Percentiles rank a stretch among this genome's conserved stretches.
These are phyloP conservation scores for Eimeria acervulina DNA, from an alignment of 169 alveolate genomes.

Conservation along the genomic window DNA sequence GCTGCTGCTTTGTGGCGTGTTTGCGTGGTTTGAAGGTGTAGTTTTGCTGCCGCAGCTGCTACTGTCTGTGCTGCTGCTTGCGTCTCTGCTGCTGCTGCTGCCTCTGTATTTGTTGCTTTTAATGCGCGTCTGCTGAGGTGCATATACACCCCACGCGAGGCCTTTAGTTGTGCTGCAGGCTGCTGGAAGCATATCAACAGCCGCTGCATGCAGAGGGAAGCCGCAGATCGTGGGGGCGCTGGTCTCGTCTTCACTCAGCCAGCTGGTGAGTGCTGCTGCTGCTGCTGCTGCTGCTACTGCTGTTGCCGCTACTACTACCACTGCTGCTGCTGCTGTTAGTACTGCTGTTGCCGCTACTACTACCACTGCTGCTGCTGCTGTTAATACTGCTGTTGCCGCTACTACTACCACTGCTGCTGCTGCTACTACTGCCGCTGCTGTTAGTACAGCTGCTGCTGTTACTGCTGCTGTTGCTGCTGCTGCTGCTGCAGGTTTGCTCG, in stretches of 20 bases:
- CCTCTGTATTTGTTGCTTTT: no score
- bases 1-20: background rate
- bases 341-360: conserved; percentile 43
- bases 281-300: conserved; percentile 11
- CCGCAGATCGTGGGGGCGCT: background rate
- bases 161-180: background rate
- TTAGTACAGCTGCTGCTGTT: conserved; percentile 33
- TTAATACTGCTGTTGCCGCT: background rate
- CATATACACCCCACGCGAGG: no score
- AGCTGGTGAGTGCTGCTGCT: no score
- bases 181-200: background rate
- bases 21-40: no score
- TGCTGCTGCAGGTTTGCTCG: conserved; percentile 36
- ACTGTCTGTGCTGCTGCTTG: no score
- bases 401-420: background rate
- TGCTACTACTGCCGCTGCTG: background rate
- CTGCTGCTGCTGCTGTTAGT: background rate
- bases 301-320: background rate
- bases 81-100: no score
- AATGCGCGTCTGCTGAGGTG: no score
- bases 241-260: no score
- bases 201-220: background rate
- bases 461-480: conserved; percentile 40
- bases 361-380: conserved; percentile 19
- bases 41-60: no score